phyloP scores from a whole-genome alignment of 768 basidiomycete species.

The Podaxis sp. region DNA sequence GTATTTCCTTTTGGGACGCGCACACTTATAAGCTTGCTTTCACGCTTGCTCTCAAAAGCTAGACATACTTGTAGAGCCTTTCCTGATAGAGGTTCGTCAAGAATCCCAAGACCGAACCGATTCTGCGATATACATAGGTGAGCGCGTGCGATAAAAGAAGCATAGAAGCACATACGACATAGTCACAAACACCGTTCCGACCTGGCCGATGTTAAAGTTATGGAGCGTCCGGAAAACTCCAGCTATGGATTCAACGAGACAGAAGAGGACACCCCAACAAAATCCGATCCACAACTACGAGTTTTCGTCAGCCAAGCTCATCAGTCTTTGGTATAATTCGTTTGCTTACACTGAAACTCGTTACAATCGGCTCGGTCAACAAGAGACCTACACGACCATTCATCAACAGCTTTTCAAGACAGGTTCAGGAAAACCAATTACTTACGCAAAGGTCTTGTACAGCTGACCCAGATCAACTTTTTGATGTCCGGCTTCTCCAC shows the following conservation, averaged over 20 bases:
- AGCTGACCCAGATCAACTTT: conserved; percentile 67
- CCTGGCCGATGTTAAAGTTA: conserved; percentile 55
- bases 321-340: conserved; percentile 28
- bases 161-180: conserved; percentile 46
- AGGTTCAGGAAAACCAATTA: conserved; percentile 17
- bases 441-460: conserved; percentile 71
- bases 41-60: not conserved
- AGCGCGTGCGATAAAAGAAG: not conserved
- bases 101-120: conserved; percentile 56
- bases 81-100: conserved; percentile 48
- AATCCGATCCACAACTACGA: conserved; percentile 70
- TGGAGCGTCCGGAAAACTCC: conserved; percentile 55
- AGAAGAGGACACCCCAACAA: conserved; percentile 75
- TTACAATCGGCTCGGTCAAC: conserved; percentile 71
- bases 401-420: not conserved
- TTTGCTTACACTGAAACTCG: conserved; percentile 65
- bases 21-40: not conserved
- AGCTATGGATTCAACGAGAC: conserved; percentile 53
- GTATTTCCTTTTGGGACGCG: conserved; percentile 27
- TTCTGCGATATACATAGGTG: conserved; percentile 32
- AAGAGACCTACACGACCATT: conserved; percentile 49
- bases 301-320: not conserved
- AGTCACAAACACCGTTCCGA: conserved; percentile 59
- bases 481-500: conserved; percentile 56
- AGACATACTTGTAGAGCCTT: conserved; percentile 44